phyloP scores from a whole-genome alignment of 2,329 filamentous ascomycete species.

The Aspergillus thermomutatus region DNA sequence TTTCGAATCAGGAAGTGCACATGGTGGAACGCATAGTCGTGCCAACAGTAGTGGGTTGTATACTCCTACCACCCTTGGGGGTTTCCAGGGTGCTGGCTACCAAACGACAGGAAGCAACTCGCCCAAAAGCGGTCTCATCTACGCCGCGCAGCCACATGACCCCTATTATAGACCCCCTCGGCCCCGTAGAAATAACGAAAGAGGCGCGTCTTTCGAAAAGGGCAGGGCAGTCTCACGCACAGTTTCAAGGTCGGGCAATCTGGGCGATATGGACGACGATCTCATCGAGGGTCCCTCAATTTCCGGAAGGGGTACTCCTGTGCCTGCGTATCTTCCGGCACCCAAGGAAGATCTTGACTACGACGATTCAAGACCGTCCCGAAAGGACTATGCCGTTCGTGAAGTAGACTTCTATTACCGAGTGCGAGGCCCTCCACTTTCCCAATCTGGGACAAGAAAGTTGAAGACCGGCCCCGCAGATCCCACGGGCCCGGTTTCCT shows the following conservation, averaged over 20 bases:
- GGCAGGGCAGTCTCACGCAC: slow-evolving; percentile 39
- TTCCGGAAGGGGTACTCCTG: slow-evolving; percentile 48
- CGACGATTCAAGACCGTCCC: slow-evolving; percentile 50
- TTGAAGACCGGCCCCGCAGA: slow-evolving; percentile 92
- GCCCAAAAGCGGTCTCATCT: slow-evolving; percentile 40
- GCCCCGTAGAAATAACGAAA: slow-evolving; percentile 61
- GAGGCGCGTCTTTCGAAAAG: slow-evolving; percentile 48
- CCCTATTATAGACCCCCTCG: slow-evolving; percentile 88
- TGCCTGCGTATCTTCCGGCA: slow-evolving; percentile 52
- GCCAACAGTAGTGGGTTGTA: slow-evolving; percentile 61
- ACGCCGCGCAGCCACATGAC: slow-evolving; percentile 57
- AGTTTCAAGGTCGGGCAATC: slow-evolving; percentile 40
- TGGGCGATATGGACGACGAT: slow-evolving; percentile 31
- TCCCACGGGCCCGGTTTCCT: slow-evolving; percentile 85
- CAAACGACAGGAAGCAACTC: slow-evolving; percentile 43
- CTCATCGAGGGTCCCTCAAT: slow-evolving; percentile 37
- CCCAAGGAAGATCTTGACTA: slow-evolving; percentile 55
- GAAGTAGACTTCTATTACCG: slow-evolving; percentile 98
- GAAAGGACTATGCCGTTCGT: slow-evolving; percentile 84
- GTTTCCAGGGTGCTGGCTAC: slow-evolving; percentile 64
- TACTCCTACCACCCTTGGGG: slow-evolving; percentile 71
- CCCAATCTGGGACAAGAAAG: slow-evolving; percentile 75
- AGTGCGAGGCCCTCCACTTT: slow-evolving; percentile 81
- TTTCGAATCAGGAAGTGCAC: slow-evolving; percentile 51
- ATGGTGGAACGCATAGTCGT: slow-evolving; percentile 49